Evolutionary conservation across 768 basidiomycete species (phyloP).

Genomic region (Boletus patriciae): DNA sequence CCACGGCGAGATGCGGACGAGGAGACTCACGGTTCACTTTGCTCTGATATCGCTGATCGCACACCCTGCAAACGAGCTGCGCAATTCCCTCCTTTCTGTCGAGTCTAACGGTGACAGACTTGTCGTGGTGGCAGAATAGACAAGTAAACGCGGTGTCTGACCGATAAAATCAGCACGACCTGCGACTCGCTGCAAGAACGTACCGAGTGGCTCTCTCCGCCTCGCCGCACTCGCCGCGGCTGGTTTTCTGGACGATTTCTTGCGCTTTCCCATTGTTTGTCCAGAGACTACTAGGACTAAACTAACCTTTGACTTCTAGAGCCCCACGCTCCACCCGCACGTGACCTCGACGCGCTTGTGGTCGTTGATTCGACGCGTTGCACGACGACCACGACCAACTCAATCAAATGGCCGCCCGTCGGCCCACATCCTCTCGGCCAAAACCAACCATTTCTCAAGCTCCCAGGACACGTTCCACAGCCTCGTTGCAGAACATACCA

Average conservation of each 20-base stretch:
- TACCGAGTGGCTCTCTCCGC: slow-evolving; percentile 73
- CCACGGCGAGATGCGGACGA: background rate
- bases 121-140: slow-evolving; percentile 88
- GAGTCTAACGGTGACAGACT: slow-evolving; percentile 80
- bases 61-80: slow-evolving; percentile 77
- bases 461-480: slow-evolving; percentile 49
- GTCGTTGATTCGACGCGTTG: slow-evolving; percentile 34
- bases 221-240: slow-evolving; percentile 60
- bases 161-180: slow-evolving; percentile 3
- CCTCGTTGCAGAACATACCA: slow-evolving; percentile 31
- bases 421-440: slow-evolving; percentile 52
- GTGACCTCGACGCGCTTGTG: slow-evolving; percentile 36
- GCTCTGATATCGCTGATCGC: slow-evolving; percentile 85
- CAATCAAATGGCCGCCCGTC: slow-evolving; percentile 60
- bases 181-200: slow-evolving; percentile 1
- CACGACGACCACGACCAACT: slow-evolving; percentile 6
- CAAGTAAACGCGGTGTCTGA: slow-evolving; percentile 83
- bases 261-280: slow-evolving; percentile 77
- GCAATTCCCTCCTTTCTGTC: slow-evolving; percentile 86
- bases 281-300: background rate
- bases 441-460: slow-evolving; percentile 32
- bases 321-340: slow-evolving; percentile 11
- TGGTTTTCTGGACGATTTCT: slow-evolving; percentile 85
- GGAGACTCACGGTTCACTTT: slow-evolving; percentile 76
- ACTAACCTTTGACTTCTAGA: no score